Base-by-base conservation (phyloP, 129 eudicot genomes). In the Flaveria sonorensis region DNA sequence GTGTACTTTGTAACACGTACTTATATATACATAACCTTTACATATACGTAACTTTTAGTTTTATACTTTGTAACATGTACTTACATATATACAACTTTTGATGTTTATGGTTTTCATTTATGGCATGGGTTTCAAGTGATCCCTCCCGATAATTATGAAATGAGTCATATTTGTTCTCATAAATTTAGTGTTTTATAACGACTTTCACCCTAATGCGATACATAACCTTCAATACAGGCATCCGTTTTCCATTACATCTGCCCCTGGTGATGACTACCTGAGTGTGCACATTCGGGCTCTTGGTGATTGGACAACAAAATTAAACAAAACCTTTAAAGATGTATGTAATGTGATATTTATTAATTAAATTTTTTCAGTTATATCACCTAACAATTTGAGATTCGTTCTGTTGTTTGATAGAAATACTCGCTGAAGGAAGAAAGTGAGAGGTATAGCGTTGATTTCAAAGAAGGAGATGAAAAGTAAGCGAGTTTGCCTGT, bases 201-300 rank as follows among this genome's bases (percentile, higher is more conserved):
- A 5, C 7, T 32, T 0, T 28, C 2, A 28, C 32, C 32, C 7
- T 32, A 32, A 32, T 32, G 7, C 1, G 7, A 32, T 32, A 4
- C 39, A 5, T 32, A 32, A 32, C 39, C 39, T 32, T 2, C 4
- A 2, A 10, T 13, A 3, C 53, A 89, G 96, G 97, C 97, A 92
- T 68, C 97, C 97, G 11, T 89, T 92, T 86, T 92, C 97, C 39
- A 85, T 92, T 63, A 92, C 97, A 21, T 89, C 97, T 20, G 88
- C 92, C 18, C 97, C 96, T 0, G 78, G 85, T 70, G 92, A 92
- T 84, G 92, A 92, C 79, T 85, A 89, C 74, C 47, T 92, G 14
- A 89, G 97, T 53, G 90, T 92, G 61, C 97, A 92, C 53, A 89
- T 92, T 6, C 81, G 89, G 36, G 86, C 82, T 26, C 85, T 84